Percentiles rank a stretch among this genome's conserved stretches.
Conservation (phyloP, 1,284 basidiomycete genomes). For the Mycena citricolor region DNA sequence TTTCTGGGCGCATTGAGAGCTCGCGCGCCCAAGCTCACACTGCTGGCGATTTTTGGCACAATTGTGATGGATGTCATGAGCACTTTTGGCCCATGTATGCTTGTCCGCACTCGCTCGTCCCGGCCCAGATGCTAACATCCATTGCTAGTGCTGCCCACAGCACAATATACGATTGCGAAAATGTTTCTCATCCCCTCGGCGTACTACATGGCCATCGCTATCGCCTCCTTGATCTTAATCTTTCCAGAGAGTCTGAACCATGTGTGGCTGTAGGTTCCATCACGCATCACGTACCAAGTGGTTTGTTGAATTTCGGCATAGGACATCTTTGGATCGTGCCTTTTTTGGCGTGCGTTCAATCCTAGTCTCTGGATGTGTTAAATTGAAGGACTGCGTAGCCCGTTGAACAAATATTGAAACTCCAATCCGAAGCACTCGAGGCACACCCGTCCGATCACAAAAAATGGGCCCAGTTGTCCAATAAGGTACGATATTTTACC, state of each 20-base stretch:
- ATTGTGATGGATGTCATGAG: constrained; percentile 66
- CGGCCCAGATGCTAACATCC: constrained; percentile 26
- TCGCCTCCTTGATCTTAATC: constrained; percentile 56
- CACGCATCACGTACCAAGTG: too few species aligned
- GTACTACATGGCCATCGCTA: constrained; percentile 61
- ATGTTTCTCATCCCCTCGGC: constrained; percentile 58
- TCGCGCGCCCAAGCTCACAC: constrained; percentile 56
- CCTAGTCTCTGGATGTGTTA: constrained; percentile 1
- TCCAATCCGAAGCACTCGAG: constrained; percentile 35
- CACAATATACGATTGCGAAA: constrained; percentile 63
- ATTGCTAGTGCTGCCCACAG: constrained; percentile 64
- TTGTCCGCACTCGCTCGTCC: background rate
- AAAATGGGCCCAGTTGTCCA: constrained; percentile 31
- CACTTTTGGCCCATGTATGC: constrained; percentile 43
- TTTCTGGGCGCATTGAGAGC: constrained; percentile 60
- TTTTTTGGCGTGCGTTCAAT: constrained; percentile 41
- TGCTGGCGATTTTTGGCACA: constrained; percentile 57
- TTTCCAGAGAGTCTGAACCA: constrained; percentile 77
- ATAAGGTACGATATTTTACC: constrained; percentile 21
- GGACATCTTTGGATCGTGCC: constrained; percentile 40
- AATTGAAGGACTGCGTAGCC: constrained; percentile 27
- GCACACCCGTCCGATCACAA: constrained; percentile 34
- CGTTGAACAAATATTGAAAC: constrained; percentile 30
- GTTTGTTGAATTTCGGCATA: constrained; percentile 14
- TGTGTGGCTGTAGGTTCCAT: constrained; percentile 45